phyloP scores from a whole-genome alignment of 495 filamentous ascomycete genomes.

The Xylaria palmicola region DNA sequence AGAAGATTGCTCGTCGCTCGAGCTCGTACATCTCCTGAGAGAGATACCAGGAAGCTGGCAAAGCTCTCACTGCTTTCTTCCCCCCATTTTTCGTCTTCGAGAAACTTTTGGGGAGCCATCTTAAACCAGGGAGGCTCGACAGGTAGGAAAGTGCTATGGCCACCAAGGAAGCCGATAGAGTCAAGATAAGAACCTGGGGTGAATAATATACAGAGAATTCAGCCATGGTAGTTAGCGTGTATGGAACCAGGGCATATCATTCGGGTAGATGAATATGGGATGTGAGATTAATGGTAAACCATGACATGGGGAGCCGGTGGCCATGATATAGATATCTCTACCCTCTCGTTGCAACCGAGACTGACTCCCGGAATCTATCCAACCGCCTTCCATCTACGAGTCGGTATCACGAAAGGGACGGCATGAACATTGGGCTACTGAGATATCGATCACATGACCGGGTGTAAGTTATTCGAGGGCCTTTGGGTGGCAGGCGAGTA shows the following conservation, averaged over 20 bases:
- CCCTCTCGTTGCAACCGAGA: not conserved
- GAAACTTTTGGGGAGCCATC: not conserved
- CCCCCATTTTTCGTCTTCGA: slow-evolving; percentile 7
- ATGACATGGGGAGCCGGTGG: not conserved
- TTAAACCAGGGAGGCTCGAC: not conserved
- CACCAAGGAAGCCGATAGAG: slow-evolving; percentile 13
- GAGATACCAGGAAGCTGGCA: slow-evolving; percentile 52
- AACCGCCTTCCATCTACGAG: not conserved
- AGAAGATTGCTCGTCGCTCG: slow-evolving; percentile 55
- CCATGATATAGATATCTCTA: slow-evolving; percentile 5
- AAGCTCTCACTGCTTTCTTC: slow-evolving; percentile 28
- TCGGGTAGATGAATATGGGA: not conserved
- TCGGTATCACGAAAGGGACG: not conserved
- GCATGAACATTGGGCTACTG: not conserved
- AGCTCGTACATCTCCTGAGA: slow-evolving; percentile 52
- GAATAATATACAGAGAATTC: slow-evolving; percentile 10
- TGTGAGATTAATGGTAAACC: not conserved
- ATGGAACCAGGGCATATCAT: not conserved
- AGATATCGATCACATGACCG: slow-evolving; percentile 17
- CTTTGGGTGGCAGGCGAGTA: not conserved
- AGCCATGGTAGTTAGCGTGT: slow-evolving; percentile 1
- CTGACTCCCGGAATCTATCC: not conserved
- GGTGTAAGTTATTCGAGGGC: not conserved
- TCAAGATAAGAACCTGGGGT: slow-evolving; percentile 5
- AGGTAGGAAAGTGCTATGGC: slow-evolving; percentile 8